A percentile compares a stretch with the other conserved stretches of the same genome.
Evolutionary conservation across 1,284 basidiomycete genomes (phyloP).

Genomic region (Trichosporon ovoides): DNA sequence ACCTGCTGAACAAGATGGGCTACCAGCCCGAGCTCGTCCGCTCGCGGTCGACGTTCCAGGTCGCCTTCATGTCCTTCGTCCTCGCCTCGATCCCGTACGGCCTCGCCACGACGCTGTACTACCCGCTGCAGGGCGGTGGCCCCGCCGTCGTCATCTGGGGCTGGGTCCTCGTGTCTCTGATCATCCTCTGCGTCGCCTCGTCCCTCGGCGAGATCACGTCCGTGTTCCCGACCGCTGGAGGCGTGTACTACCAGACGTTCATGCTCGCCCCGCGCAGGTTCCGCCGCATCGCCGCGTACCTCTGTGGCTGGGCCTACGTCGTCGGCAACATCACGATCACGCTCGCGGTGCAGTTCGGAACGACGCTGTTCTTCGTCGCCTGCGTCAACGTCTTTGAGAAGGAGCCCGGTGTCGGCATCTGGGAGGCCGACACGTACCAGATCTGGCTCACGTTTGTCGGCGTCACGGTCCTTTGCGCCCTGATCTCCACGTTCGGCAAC

Average conservation of each 20-base stretch:
- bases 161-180: slow-evolving; percentile 49
- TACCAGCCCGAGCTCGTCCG: slow-evolving; percentile 21
- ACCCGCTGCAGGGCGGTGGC: slow-evolving; percentile 35
- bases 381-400: slow-evolving; percentile 23
- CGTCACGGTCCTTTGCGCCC: slow-evolving; percentile 18
- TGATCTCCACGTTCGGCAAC: slow-evolving; percentile 35
- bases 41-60: slow-evolving; percentile 16
- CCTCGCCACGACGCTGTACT: slow-evolving; percentile 36
- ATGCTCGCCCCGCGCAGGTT: slow-evolving; percentile 43
- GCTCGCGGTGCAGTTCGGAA: slow-evolving; percentile 49
- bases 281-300: slow-evolving; percentile 45
- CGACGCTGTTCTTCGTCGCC: slow-evolving; percentile 31
- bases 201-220: slow-evolving; percentile 51
- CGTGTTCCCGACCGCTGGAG: slow-evolving; percentile 48
- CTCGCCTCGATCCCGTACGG: slow-evolving; percentile 37
- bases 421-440: slow-evolving; percentile 23
- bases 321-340: slow-evolving; percentile 50
- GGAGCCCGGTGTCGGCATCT: slow-evolving; percentile 15
- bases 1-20: slow-evolving; percentile 22
- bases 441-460: slow-evolving; percentile 17
- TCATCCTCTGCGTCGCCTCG: slow-evolving; percentile 49
- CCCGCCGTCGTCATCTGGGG: slow-evolving; percentile 37
- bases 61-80: slow-evolving; percentile 34
- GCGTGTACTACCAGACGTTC: slow-evolving; percentile 51
- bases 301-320: slow-evolving; percentile 50